Evolutionary conservation across 2,329 filamentous ascomycete genomes (phyloP), one percentile per base, ranked within the genome.

Genomic region (Venturiaceae sp.): DNA sequence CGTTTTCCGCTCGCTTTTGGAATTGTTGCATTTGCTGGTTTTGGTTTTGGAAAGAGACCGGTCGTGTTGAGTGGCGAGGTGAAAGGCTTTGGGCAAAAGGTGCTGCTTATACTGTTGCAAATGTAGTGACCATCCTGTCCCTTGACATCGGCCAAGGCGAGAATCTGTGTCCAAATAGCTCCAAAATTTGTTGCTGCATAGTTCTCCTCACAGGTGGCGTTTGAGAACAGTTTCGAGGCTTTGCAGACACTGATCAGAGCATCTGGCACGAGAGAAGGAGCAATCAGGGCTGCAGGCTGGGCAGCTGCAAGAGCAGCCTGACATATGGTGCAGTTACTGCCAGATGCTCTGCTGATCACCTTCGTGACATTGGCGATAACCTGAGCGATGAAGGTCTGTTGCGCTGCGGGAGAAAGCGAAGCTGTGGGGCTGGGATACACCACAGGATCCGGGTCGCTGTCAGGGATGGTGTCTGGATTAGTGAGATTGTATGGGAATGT

Each of bases 61-160:
- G 74, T 73, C 1, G 71, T 76, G 62, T 80, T 73, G 32, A 79
- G 66, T 0, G 75, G 71, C 6, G 69, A 69, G 2, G 78, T 76
- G 0, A 65, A 65, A 5, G 80, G 80, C 13, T 66, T 64, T 1
- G 72, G 66, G 64, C 82, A 84, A 64, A 77, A 81, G 5, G 62
- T 72, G 32, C 66, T 73, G 56, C 72, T 75, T 5, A 83, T 63
- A 16, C 70, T 74, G 62, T 77, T 75, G 70, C 81, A 84, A 50
- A 84, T 83, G 60, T 81, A 82, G 58, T 75, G 69, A 5, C 81
- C 82, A 65, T 84, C 82, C 2, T 77, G 69, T 8, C 80, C 80
- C 21, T 70, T 69, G 8, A 83, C 72, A 64, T 83, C 74, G 7
- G 80, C 80, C 46, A 77, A 71, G 2, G 77, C 74, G 33, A 84